Percentiles rank a stretch among this genome's conserved stretches.
Conservation (phyloP, 176 grass and related monocot species). For the Musa itinerans region DNA sequence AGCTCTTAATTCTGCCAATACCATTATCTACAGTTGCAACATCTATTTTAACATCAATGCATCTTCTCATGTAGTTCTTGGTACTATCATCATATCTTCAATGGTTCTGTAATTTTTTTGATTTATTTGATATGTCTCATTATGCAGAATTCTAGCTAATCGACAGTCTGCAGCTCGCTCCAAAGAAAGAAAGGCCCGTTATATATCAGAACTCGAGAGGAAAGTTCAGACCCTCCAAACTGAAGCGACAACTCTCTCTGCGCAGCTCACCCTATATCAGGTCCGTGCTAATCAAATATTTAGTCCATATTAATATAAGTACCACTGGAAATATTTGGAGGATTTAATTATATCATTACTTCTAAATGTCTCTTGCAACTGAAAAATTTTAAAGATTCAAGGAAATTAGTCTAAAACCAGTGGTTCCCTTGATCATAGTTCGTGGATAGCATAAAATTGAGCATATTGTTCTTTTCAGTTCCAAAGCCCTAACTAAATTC, state of each 20-base stretch:
- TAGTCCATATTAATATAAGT: not conserved
- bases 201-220: slow-evolving; percentile 89
- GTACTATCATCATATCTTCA: too few relatives aligned
- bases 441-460: not conserved
- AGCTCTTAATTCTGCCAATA: too few relatives aligned
- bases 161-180: slow-evolving; percentile 96
- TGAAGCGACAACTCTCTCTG: slow-evolving; percentile 97
- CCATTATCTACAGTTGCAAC: too few relatives aligned
- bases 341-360: not conserved
- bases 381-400: not conserved
- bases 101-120: not conserved
- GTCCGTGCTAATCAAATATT: slow-evolving; percentile 21
- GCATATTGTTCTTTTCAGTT: not conserved
- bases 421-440: not conserved
- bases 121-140: not conserved
- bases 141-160: slow-evolving; percentile 90
- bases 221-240: slow-evolving; percentile 99
- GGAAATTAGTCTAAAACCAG: not conserved
- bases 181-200: slow-evolving; percentile 94
- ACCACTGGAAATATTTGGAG: not conserved
- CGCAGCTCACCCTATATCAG: slow-evolving; percentile 91
- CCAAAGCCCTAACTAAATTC: not conserved
- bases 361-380: not conserved
- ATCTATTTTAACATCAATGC: too few relatives aligned
- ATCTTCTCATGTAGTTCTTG: too few relatives aligned